A percentile compares a stretch with the other conserved stretches of the same genome.
Evolutionary conservation across 768 basidiomycete genomes (phyloP).

Genomic region (Coprinopsis sp.): DNA sequence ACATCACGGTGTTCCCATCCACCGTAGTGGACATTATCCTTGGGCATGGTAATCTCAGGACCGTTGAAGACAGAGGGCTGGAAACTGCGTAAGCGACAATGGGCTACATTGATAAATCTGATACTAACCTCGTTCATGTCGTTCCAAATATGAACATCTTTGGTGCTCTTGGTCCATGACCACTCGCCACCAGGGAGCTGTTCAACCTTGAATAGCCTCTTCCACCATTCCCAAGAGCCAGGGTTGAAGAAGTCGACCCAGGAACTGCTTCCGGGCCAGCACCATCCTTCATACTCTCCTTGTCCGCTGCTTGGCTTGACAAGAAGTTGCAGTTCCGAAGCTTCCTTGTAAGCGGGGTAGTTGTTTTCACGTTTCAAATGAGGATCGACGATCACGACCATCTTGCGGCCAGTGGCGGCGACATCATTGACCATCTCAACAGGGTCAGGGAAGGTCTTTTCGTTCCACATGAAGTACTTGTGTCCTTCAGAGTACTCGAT

Average conservation of each 20-base stretch:
- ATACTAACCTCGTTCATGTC: slow-evolving; percentile 95
- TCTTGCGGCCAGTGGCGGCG: slow-evolving; percentile 83
- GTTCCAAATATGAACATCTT: slow-evolving; percentile 92
- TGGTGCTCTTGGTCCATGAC: slow-evolving; percentile 77
- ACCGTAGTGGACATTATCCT: slow-evolving; percentile 72
- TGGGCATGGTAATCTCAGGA: slow-evolving; percentile 81
- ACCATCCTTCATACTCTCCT: slow-evolving; percentile 95
- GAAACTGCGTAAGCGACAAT: slow-evolving; percentile 1
- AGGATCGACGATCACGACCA: slow-evolving; percentile 97
- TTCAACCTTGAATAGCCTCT: slow-evolving; percentile 66
- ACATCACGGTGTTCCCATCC: slow-evolving; percentile 98
- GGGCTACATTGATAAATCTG: background rate
- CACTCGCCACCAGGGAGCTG: slow-evolving; percentile 50
- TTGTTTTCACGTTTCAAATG: slow-evolving; percentile 80
- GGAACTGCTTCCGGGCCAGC: slow-evolving; percentile 93
- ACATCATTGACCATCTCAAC: slow-evolving; percentile 91
- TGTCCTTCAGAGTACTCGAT: slow-evolving; percentile 94
- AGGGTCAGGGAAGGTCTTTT: slow-evolving; percentile 89
- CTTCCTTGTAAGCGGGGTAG: slow-evolving; percentile 83
- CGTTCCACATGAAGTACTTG: slow-evolving; percentile 97
- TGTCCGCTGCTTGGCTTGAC: slow-evolving; percentile 78
- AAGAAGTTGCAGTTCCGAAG: slow-evolving; percentile 76
- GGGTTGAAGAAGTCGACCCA: slow-evolving; percentile 99
- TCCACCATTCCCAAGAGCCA: slow-evolving; percentile 87
- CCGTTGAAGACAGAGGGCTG: slow-evolving; percentile 97